Evolutionary conservation across 176 grass and related monocot genomes (phyloP), one percentile per base, ranked within the genome.

Genomic region (Phragmites australis): DNA sequence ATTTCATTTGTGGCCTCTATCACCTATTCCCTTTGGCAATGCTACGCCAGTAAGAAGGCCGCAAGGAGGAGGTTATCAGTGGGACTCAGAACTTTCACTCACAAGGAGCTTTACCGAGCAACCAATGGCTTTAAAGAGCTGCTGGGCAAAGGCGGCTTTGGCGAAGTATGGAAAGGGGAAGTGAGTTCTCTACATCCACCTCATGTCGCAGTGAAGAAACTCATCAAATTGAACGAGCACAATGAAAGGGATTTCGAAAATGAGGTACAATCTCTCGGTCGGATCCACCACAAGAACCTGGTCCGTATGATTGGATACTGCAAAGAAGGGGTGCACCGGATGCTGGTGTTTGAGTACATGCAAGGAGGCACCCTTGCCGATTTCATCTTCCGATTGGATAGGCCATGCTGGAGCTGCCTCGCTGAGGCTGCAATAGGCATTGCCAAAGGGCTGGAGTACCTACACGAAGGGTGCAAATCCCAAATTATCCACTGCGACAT

Each of bases 281-380:
- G 17, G 66, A 79, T 85, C 83, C 75, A 85, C 66, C 83, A 85
- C 55, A 10, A 18, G 4, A 79, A 72, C 75, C 8, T 85, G 5
- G 83, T 79, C 3, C 75, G 75, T 0, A 79, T 85, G 83, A 9
- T 85, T 23, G 75, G 66, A 0, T 79, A 79, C 56, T 72, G 83
- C 75, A 85, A 85, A 2, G 83, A 85, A 13, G 65, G 83, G 0
- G 15, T 11, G 65, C 53, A 71, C 31, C 75, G 83, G 23, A 79
- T 85, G 74, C 65, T 85, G 2, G 83, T 85, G 7, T 27, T 85
- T 12, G 83, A 85, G 55, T 85, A 31, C 75, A 78, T 85, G 83
- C 75, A 53, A 0, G 22, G 83, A 0, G 75, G 75, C 0, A 71
- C 83, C 0, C 83, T 85, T 0, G 10, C 5, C 0, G 0, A 6